Percentiles rank a stretch among this genome's conserved stretches.
Evolutionary conservation across 2,329 filamentous ascomycete genomes (phyloP).

Genomic region (Periconia sp.): DNA sequence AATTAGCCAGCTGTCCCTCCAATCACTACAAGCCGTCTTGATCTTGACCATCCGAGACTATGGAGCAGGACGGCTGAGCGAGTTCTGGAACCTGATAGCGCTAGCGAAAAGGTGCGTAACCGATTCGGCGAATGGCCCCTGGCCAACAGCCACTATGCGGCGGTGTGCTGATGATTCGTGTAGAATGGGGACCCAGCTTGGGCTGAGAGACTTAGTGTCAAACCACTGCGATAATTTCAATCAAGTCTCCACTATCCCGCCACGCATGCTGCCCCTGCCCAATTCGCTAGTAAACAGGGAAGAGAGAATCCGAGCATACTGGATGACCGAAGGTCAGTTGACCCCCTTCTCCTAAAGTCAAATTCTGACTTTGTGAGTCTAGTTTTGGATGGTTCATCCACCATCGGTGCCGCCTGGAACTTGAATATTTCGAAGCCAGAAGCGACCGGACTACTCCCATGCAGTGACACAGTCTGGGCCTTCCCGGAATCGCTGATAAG

Average conservation of each 20-base stretch:
- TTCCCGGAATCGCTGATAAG: conserved; percentile 28
- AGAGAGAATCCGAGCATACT: conserved; percentile 45
- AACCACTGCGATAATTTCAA: conserved; percentile 38
- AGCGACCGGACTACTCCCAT: conserved; percentile 24
- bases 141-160: too few species aligned
- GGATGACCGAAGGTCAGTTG: conserved; percentile 41
- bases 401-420: conserved; percentile 40
- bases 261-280: conserved; percentile 31
- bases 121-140: too few species aligned
- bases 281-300: conserved; percentile 40
- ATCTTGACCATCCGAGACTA: conserved; percentile 38
- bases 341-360: not conserved
- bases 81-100: conserved; percentile 43
- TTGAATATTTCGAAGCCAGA: conserved; percentile 22
- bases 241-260: conserved; percentile 30
- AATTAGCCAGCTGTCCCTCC: conserved; percentile 32
- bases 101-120: conserved; percentile 37
- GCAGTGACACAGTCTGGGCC: conserved; percentile 32
- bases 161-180: too few species aligned
- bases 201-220: conserved; percentile 34
- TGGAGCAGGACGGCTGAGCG: conserved; percentile 35
- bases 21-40: conserved; percentile 40
- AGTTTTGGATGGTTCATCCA: conserved; percentile 43
- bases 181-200: conserved; percentile 38
- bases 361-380: not conserved